Base-by-base conservation (phyloP, 129 eudicot species). In the Tagetes erecta region DNA sequence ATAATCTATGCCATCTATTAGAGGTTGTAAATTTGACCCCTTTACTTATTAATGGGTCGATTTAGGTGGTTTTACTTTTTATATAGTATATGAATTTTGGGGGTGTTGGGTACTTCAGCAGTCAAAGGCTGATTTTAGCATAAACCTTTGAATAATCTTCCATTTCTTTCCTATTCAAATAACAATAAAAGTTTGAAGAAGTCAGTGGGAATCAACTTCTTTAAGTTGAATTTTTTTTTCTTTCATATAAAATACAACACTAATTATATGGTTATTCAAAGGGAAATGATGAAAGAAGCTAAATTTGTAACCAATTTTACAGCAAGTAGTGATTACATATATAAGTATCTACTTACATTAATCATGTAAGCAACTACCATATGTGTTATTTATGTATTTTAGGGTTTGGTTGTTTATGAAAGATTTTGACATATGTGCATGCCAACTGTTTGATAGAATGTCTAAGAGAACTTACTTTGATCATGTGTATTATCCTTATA, bases 321-420 rank as follows among this genome's bases (percentile, higher is more conserved):
- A 12, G 51, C 72, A 75, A 78, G 65, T 64, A 36, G 72, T 78
- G 31, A 62, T 60, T 70, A 55, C 62, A 45, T 37, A 49, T 47
- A 11, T n/a, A n/a, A n/a, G n/a, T n/a, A n/a, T n/a, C n/a, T n/a
- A n/a, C n/a, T n/a, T 57, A 27, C n/a, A 36, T 31, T 2, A 52
- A 67, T 68, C 80, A 70, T 77, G 81, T 44, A 49, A 57, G 20
- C 70, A 62, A 49, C 45, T 46, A 58, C 75, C 20, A 27, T 58
- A 8, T 38, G 0, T 51, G 52, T 47, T 12, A 13, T 33, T 7
- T n/a, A 57, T 44, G 56, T 53, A 50, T 3, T 76, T 52, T 53
- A 50, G 31, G 27, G 53, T 58, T 64, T 52, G 73, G 45, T 52
- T 53, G 66, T 39, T 39, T 10, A 50, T 51, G 47, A 49, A 8